Base-by-base conservation (phyloP, 129 eudicot genomes). In the Flaveria linearis region DNA sequence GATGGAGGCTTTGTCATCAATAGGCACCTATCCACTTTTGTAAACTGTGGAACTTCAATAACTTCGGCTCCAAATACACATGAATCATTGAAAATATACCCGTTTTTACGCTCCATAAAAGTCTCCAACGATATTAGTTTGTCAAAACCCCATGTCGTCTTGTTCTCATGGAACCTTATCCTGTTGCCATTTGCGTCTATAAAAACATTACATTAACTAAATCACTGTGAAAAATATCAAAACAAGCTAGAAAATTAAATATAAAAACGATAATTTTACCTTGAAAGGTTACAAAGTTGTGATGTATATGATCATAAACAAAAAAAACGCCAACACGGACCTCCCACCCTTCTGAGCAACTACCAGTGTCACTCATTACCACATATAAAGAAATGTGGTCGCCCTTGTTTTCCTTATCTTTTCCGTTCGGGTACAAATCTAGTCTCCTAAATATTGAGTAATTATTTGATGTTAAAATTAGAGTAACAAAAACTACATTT, bases 31-130 rank as follows among this genome's bases (percentile, higher is more conserved):
- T 77, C 82, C 46, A 55, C 41, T 28, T 8, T 28, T 12, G 75
- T 42, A 72, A 18, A 50, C 60, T 17, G 3, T 11, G 82, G 51
- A 55, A 65, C 74, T 3, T 18, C 72, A 57, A 78, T 20, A 28
- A 67, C 68, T 71, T 82, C 86, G 23, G n/a, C 82, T 56, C 82
- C 86, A 78, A 82, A 55, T 22, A 77, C 82, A 67, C 86, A 82
- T 2, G 79, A 26, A 75, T 82, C 82, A 53, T 72, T 52, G 5
- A 16, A 30, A 1, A 82, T 17, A 76, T 56, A 77, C 53, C 86
- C 80, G 45, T 63, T 72, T 12, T 22, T 17, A 65, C 39, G 2
- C 33, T 82, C 68, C 58, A 13, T 26, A 33, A 82, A 82, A 1
- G 58, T 16, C 12, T 70, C 72, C 17, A 76, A 3, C 13, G 78